A percentile compares a stretch with the other conserved stretches of the same genome.
phyloP scores from a whole-genome alignment of 306 rosid genomes.

The Vicia villosa region DNA sequence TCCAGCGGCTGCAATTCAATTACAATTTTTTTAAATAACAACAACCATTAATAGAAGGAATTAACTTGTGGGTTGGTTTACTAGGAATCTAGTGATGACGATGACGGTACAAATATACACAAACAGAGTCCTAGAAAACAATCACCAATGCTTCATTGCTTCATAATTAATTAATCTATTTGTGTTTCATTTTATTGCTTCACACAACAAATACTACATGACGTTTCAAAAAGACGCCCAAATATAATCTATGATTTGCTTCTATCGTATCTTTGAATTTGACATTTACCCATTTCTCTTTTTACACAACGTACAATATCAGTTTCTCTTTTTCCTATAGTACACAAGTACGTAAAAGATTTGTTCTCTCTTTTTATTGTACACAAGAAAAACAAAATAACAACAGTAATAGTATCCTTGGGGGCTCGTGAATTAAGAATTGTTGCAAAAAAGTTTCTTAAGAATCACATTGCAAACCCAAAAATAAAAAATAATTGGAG shows the following conservation, averaged over 20 bases:
- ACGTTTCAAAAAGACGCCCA: slow-evolving; percentile 29
- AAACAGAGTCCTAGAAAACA: slow-evolving; percentile 36
- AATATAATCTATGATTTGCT: slow-evolving; percentile 38
- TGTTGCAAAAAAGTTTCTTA: too few relatives aligned
- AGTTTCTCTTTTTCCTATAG: slow-evolving; percentile 5
- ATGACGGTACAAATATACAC: slow-evolving; percentile 32
- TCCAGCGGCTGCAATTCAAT: too few relatives aligned
- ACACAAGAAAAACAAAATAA: too few relatives aligned
- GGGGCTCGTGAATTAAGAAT: too few relatives aligned
- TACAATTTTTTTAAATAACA: not conserved
- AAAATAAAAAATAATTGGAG: too few relatives aligned
- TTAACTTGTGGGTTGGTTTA: slow-evolving; percentile 35
- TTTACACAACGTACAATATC: slow-evolving; percentile 37
- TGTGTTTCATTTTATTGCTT: slow-evolving; percentile 15
- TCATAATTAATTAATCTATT: not conserved
- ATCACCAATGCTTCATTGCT: slow-evolving; percentile 18
- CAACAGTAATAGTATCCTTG: too few relatives aligned
- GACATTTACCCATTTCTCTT: slow-evolving; percentile 28
- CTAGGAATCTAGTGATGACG: slow-evolving; percentile 49
- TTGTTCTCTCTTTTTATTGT: too few relatives aligned
- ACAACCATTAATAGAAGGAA: slow-evolving; percentile 16
- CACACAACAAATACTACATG: slow-evolving; percentile 34
- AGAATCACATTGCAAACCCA: too few relatives aligned
- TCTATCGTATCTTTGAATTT: slow-evolving; percentile 58
- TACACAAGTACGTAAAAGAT: not conserved